These are phyloP conservation scores for Fusarium pseudonygamai DNA, from an alignment of 2,329 filamentous ascomycete genomes.

Conservation along the genomic window DNA sequence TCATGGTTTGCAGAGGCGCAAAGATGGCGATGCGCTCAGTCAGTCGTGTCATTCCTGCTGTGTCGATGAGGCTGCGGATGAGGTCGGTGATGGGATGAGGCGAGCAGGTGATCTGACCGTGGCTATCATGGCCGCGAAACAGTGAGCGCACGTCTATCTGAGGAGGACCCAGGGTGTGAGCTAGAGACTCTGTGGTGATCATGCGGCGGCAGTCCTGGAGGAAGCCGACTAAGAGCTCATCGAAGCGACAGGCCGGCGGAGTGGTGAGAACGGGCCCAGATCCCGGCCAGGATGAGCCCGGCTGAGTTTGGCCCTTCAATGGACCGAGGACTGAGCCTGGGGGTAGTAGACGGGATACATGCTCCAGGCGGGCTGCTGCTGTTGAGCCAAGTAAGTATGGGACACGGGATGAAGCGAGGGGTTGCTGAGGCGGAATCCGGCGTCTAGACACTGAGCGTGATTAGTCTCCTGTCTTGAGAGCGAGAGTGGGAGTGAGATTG, in stretches of 20 bases:
- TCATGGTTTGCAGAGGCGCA: slow-evolving; percentile 45
- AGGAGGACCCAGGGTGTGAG: slow-evolving; percentile 46
- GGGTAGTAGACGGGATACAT: slow-evolving; percentile 50
- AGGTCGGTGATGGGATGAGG: slow-evolving; percentile 46
- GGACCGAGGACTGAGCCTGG: slow-evolving; percentile 47
- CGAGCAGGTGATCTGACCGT: slow-evolving; percentile 38
- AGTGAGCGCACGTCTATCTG: slow-evolving; percentile 48
- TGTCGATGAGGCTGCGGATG: slow-evolving; percentile 44
- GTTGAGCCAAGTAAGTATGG: slow-evolving; percentile 42
- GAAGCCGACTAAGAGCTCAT: slow-evolving; percentile 49
- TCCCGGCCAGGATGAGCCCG: slow-evolving; percentile 45
- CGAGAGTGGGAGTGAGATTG: not conserved
- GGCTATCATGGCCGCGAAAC: slow-evolving; percentile 40
- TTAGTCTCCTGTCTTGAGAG: slow-evolving; percentile 39
- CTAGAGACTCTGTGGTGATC: slow-evolving; percentile 40
- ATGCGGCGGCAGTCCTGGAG: slow-evolving; percentile 49
- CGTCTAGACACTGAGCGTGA: slow-evolving; percentile 43
- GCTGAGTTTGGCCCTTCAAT: slow-evolving; percentile 42
- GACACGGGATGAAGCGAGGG: slow-evolving; percentile 34
- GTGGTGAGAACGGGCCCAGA: slow-evolving; percentile 46
- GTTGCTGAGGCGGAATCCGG: slow-evolving; percentile 48
- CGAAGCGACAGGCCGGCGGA: slow-evolving; percentile 45
- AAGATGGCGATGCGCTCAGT: slow-evolving; percentile 48
- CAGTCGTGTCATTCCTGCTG: slow-evolving; percentile 40
- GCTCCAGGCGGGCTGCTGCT: slow-evolving; percentile 45